Base-by-base conservation (phyloP, 1,284 basidiomycete species). In the Rhodotorula sp. region DNA sequence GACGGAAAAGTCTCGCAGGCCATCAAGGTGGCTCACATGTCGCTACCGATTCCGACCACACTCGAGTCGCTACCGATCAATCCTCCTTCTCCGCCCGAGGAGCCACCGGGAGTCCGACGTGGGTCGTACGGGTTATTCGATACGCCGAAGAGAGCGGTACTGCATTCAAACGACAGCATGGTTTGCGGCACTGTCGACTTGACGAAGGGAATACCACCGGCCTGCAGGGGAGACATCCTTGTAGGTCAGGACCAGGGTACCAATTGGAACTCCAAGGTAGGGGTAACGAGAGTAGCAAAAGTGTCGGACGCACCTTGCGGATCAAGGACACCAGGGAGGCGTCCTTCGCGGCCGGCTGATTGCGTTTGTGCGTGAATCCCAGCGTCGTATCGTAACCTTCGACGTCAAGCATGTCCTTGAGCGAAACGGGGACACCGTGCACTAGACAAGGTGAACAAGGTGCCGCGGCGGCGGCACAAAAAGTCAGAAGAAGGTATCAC, bases 101-200 rank as follows among this genome's bases (percentile, higher is more conserved):
- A 88, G 6, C 91, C 92, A 30, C 92, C 91, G 62, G 84, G 85
- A 0, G 88, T 89, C 76, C 88, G 88, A 3, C 82, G 72, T 0
- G 80, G 78, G 62, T 79, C 77, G 81, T 87, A 87, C 0, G 92
- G 91, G 78, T 93, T 92, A 42, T 82, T 81, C 0, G 90, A 87
- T 18, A 84, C 82, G 0, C 91, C 91, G 83, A 88, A 95, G 8
- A 94, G 80, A 3, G 91, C 90, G 78, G 95, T 95, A 12, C 7
- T 81, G 78, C 91, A 92, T 80, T 95, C 93, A 76, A 93, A 93
- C 4, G 89, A 86, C 68, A 94, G 86, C 84, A 95, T 87, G 0
- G 91, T 91, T 81, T 93, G 89, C 4, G 84, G 84, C 20, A 84
- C 84, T 78, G 94, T 95, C 51, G 90, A 92, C 82, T 92, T 92